Evolutionary conservation across 495 filamentous ascomycete species (phyloP).

Genomic region (Penicillium samsonianum): DNA sequence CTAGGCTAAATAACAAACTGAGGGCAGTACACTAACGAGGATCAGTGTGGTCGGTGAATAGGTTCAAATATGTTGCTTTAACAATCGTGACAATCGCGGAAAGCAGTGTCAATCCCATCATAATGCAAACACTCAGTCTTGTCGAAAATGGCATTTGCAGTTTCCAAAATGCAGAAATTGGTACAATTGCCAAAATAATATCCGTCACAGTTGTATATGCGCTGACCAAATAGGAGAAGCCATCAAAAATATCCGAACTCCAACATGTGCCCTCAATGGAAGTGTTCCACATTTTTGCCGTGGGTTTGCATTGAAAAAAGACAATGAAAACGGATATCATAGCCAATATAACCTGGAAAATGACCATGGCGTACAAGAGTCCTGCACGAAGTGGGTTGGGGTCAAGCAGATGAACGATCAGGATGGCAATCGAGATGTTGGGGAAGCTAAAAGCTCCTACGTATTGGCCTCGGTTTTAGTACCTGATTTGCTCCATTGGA

Average conservation of each 20-base stretch:
- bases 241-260: slow-evolving; percentile 19
- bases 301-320: slow-evolving; percentile 28
- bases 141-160: slow-evolving; percentile 27
- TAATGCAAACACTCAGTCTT: slow-evolving; percentile 24
- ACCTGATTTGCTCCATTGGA: background rate
- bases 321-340: slow-evolving; percentile 27
- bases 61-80: slow-evolving; percentile 23
- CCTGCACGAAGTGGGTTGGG: slow-evolving; percentile 23
- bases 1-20: background rate
- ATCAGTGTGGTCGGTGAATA: slow-evolving; percentile 21
- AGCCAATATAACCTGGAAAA: slow-evolving; percentile 25
- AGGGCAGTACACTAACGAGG: slow-evolving; percentile 15
- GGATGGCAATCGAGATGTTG: slow-evolving; percentile 30
- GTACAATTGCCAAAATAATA: slow-evolving; percentile 30
- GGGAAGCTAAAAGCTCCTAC: slow-evolving; percentile 30
- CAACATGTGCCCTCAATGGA: slow-evolving; percentile 21
- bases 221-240: slow-evolving; percentile 28
- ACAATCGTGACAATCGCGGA: slow-evolving; percentile 25
- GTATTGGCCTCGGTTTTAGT: slow-evolving; percentile 1
- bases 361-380: slow-evolving; percentile 21
- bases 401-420: slow-evolving; percentile 28
- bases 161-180: slow-evolving; percentile 30
- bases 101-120: slow-evolving; percentile 31
- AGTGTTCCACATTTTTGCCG: slow-evolving; percentile 21
- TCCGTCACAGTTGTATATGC: slow-evolving; percentile 30